Evolutionary conservation across 2,329 filamentous ascomycete species (phyloP).

Genomic region (Fusarium pseudoanthophilum): DNA sequence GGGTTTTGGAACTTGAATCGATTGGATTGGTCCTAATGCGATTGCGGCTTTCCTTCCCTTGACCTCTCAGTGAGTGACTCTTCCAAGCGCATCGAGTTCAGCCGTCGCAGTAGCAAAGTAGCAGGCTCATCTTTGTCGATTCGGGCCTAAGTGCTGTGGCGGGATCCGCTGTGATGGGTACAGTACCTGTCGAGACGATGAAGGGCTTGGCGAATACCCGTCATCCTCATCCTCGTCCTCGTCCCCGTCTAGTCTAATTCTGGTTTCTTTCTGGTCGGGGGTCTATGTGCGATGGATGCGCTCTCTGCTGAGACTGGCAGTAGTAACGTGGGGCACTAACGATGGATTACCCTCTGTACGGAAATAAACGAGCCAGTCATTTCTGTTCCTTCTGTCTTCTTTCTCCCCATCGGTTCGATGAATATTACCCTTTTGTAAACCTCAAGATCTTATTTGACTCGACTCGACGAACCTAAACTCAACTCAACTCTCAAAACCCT

Average conservation of each 20-base stretch:
- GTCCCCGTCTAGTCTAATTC: neutral
- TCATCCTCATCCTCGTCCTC: neutral
- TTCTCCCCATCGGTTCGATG: constrained; percentile 7
- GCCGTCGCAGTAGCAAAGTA: neutral
- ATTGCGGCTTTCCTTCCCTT: neutral
- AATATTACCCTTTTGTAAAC: constrained; percentile 4
- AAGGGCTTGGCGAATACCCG: constrained; percentile 26
- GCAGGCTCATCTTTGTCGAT: constrained; percentile 26
- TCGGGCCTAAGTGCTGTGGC: constrained; percentile 38
- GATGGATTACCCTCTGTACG: constrained; percentile 1
- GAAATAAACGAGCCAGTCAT: constrained; percentile 31
- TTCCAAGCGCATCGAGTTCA: constrained; percentile 25
- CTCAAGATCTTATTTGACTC: constrained; percentile 9
- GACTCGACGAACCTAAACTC: constrained; percentile 9
- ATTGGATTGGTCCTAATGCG: constrained; percentile 4
- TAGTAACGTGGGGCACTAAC: constrained; percentile 25
- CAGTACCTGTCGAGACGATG: constrained; percentile 26
- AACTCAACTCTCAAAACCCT: constrained; percentile 25
- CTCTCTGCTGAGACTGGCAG: constrained; percentile 21
- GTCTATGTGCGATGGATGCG: constrained; percentile 32
- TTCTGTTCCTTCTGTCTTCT: constrained; percentile 13
- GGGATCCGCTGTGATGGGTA: constrained; percentile 34
- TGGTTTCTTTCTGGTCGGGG: constrained; percentile 17
- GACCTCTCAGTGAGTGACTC: constrained; percentile 17
- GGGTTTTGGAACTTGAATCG: neutral